Evolutionary conservation across 2,329 filamentous ascomycete genomes (phyloP), one percentile per base, ranked within the genome.

Genomic region (Clonostachys rosea): DNA sequence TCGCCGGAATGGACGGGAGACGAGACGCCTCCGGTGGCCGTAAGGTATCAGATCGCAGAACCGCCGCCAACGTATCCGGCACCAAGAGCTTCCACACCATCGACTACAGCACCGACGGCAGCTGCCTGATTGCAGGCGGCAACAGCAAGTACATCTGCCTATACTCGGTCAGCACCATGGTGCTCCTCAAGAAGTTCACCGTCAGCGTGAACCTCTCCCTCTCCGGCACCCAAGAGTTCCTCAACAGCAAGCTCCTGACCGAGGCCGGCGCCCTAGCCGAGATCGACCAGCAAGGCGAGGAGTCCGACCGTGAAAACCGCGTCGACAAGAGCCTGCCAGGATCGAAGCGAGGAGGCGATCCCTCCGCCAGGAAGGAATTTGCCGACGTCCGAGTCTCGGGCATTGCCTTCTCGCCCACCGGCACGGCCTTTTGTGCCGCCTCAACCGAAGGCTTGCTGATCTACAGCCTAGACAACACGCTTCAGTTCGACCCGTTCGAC

Each of bases 121-220:
- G 83, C 52, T 96, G 94, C 58, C 75, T 99, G 11, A 74, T 99
- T 39, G 94, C 92, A 1, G 91, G 83, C 43, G 94, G 94, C 34
- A 96, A 94, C 74, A 96, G 91, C 83, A 99, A 99, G 71, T 96
- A 95, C 66, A 96, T 99, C 45, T 97, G 94, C 63, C 68, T 99
- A 49, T 99, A 99, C 69, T 92, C 95, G n/a, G 89, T 95, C 34
- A 84, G 84, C 49, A 95, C 92, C 1, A 91, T 94, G 64, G 90
- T 94, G 1, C 73, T 99, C 11, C 74, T 97, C 47, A 96, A 95
- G 65, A 96, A 96, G 63, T 99, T 87, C 62, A 96, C 92, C 2
- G 91, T 97, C 59, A 95, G 89, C 56, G 82, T 96, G 59, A 99
- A 99, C 66, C 75, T 96, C n/a, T 95, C 91, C 2, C 74, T 99